These are phyloP conservation scores for Wilcoxina mikolae DNA, from an alignment of 495 filamentous ascomycete genomes.

Conservation along the genomic window DNA sequence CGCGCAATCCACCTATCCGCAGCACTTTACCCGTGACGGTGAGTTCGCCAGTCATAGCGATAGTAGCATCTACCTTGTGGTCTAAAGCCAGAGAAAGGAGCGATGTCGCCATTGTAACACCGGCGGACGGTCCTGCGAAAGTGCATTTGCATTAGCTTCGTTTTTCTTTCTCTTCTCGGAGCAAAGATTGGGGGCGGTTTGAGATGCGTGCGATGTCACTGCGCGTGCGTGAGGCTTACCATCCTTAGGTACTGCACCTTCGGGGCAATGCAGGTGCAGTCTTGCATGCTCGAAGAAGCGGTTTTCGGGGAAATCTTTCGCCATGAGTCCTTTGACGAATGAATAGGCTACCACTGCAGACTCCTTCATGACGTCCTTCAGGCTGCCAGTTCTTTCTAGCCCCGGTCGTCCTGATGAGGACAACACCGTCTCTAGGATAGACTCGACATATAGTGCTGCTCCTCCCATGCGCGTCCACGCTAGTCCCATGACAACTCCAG, in stretches of 20 bases:
- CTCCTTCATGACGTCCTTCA: conserved; percentile 97
- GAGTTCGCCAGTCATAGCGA: conserved; percentile 97
- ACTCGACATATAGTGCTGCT: conserved; percentile 91
- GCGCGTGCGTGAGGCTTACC: conserved; percentile 34
- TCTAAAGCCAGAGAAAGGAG: conserved; percentile 73
- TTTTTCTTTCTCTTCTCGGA: background rate
- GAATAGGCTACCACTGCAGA: conserved; percentile 88
- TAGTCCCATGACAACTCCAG: conserved; percentile 97
- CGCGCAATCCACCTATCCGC: conserved; percentile 84
- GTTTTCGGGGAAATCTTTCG: conserved; percentile 70
- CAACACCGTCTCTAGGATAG: conserved; percentile 75
- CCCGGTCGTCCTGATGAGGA: conserved; percentile 54
- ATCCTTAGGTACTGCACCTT: conserved; percentile 93
- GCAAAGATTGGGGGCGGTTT: background rate
- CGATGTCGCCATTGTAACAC: conserved; percentile 93
- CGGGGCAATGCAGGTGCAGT: conserved; percentile 91
- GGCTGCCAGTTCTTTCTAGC: conserved; percentile 80
- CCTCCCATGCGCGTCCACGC: conserved; percentile 98
- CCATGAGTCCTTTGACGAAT: conserved; percentile 82
- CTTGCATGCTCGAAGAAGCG: conserved; percentile 91
- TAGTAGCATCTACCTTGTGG: conserved; percentile 59
- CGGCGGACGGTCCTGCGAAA: conserved; percentile 61
- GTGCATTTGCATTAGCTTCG: background rate
- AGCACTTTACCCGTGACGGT: conserved; percentile 96
- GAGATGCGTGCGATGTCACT: conserved; percentile 4